Evolutionary conservation across 139 green algal genomes (phyloP).

Genomic region (Coelastrella sp.): DNA sequence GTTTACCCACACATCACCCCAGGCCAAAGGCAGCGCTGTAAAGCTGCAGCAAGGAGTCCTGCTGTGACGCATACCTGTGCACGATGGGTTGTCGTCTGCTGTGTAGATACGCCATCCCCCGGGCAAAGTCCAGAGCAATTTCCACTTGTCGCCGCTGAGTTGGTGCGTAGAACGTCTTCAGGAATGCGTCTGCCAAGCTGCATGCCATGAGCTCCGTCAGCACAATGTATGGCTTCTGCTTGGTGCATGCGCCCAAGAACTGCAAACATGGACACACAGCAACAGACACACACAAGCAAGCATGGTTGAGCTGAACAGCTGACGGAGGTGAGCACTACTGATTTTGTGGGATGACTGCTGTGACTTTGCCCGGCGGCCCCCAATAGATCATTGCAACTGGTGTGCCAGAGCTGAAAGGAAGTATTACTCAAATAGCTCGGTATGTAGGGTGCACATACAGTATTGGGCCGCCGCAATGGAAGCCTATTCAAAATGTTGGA

Average conservation of each 20-base stretch:
- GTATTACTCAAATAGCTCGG: too few species aligned
- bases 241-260: conserved; percentile 93
- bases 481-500: too few species aligned
- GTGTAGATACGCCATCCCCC: conserved; percentile 92
- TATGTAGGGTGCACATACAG: too few species aligned
- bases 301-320: neutral
- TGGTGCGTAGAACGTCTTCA: conserved; percentile 62
- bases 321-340: too few species aligned
- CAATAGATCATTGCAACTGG: too few species aligned
- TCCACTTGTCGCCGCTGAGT: conserved; percentile 71
- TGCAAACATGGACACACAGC: conserved; percentile 49
- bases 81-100: conserved; percentile 73
- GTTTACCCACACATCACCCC: too few species aligned
- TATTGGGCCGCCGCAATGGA: too few species aligned
- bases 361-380: too few species aligned
- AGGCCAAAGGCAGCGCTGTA: too few species aligned
- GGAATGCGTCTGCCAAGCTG: conserved; percentile 87
- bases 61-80: conserved; percentile 49
- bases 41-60: too few species aligned
- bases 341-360: too few species aligned
- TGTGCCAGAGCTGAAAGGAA: too few species aligned
- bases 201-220: conserved; percentile 82
- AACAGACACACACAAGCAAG: neutral
- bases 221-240: conserved; percentile 90
- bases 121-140: conserved; percentile 88